A percentile compares a stretch with the other conserved stretches of the same genome.
phyloP scores from a whole-genome alignment of 768 basidiomycete species.

The Candolleomyces efflorescens region DNA sequence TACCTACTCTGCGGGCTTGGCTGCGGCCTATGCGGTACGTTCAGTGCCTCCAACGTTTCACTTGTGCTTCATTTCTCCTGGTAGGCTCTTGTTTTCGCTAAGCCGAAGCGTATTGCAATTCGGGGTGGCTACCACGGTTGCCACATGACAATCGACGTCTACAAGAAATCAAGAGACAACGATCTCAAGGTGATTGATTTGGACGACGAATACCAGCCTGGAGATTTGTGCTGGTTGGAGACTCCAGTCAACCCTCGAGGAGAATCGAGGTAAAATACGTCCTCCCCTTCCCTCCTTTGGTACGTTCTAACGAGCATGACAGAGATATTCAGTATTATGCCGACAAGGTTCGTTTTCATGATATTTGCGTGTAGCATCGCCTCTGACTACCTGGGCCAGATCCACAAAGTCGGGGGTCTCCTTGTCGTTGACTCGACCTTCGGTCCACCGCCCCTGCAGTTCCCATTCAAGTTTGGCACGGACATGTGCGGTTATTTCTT shows the following conservation, averaged over 20 bases:
- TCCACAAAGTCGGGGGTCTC: constrained; percentile 69
- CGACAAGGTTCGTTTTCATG: constrained; percentile 48
- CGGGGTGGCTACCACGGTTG: constrained; percentile 74
- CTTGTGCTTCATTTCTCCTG: neutral
- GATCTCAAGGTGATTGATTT: constrained; percentile 58
- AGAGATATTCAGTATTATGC: constrained; percentile 81
- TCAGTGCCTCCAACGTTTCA: neutral
- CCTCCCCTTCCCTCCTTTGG: neutral
- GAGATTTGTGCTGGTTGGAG: constrained; percentile 85
- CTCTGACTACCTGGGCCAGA: constrained; percentile 28
- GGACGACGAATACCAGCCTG: constrained; percentile 68
- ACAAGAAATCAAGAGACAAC: constrained; percentile 42
- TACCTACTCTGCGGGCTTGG: constrained; percentile 76
- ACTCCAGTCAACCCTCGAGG: constrained; percentile 87
- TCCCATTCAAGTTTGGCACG: constrained; percentile 85
- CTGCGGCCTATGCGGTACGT: constrained; percentile 63
- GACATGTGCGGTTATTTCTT: constrained; percentile 43
- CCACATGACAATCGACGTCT: constrained; percentile 62
- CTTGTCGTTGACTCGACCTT: constrained; percentile 83
- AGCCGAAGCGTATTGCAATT: constrained; percentile 78
- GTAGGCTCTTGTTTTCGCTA: constrained; percentile 62
- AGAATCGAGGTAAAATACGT: constrained; percentile 52
- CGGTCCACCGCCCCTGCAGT: constrained; percentile 83
- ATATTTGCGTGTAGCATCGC: neutral
- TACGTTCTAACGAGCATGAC: constrained; percentile 4